Evolutionary conservation across 768 basidiomycete genomes (phyloP).

Genomic region (Tulasnella sp.): DNA sequence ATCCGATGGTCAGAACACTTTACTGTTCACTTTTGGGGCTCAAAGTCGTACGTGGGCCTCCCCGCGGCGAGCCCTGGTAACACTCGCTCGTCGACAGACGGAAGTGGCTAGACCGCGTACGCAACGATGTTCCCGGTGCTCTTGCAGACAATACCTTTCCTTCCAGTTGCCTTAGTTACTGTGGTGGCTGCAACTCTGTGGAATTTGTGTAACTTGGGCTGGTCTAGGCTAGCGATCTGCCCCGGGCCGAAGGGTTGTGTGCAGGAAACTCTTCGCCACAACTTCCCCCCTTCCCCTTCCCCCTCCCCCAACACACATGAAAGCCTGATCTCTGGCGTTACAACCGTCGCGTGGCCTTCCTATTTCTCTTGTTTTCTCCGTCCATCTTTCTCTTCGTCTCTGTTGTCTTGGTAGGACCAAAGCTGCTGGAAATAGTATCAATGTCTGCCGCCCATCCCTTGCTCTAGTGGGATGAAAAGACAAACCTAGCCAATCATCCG

Average conservation of each 20-base stretch:
- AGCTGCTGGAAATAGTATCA: neutral
- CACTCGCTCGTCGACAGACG: neutral
- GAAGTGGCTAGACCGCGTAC: neutral
- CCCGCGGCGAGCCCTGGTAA: neutral
- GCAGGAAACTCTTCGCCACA: neutral
- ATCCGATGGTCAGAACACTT: neutral
- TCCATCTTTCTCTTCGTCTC: neutral
- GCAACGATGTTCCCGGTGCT: too few species aligned
- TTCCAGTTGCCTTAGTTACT: too few species aligned
- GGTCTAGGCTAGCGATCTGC: too few species aligned
- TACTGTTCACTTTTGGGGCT: neutral
- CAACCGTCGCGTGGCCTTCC: too few species aligned
- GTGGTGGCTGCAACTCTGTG: too few species aligned
- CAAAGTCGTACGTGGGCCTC: neutral
- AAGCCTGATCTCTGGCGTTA: neutral
- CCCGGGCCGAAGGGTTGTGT: too few species aligned
- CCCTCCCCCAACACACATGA: neutral
- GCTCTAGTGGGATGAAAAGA: too few species aligned
- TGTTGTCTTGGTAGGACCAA: neutral
- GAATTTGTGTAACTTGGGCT: too few species aligned
- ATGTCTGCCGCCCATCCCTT: too few species aligned
- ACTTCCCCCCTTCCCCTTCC: neutral
- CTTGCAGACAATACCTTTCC: too few species aligned
- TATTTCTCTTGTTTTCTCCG: neutral
- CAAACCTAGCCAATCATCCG: too few species aligned